Conservation (phyloP, 495 filamentous ascomycete genomes). For the Xylaria intraflava region DNA sequence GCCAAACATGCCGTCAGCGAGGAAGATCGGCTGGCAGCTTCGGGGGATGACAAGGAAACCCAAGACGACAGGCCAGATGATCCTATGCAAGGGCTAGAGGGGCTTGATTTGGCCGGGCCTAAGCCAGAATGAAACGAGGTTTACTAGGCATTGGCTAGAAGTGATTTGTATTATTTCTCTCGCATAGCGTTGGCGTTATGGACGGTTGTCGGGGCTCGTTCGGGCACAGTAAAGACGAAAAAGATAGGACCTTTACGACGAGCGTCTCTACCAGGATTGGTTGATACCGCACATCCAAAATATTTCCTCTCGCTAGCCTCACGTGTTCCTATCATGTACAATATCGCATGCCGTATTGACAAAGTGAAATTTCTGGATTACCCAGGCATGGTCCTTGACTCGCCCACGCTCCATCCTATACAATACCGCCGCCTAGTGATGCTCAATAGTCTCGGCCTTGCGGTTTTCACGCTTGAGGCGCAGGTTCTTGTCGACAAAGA, state of each 20-base stretch:
- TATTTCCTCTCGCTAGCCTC: slow-evolving; percentile 17
- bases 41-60: slow-evolving; percentile 46
- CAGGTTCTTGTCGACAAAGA: slow-evolving; percentile 84
- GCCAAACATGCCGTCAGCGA: slow-evolving; percentile 85
- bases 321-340: slow-evolving; percentile 25
- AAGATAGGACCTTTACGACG: slow-evolving; percentile 14
- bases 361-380: slow-evolving; percentile 13
- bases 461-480: slow-evolving; percentile 60
- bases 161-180: slow-evolving; percentile 8
- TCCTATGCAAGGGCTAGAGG: slow-evolving; percentile 93
- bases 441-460: slow-evolving; percentile 29
- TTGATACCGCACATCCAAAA: slow-evolving; percentile 19
- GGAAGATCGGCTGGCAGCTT: slow-evolving; percentile 66
- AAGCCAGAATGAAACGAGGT: slow-evolving; percentile 56
- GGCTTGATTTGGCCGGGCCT: slow-evolving; percentile 87
- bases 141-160: slow-evolving; percentile 4
- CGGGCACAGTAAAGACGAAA: slow-evolving; percentile 8
- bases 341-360: slow-evolving; percentile 19
- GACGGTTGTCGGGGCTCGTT: slow-evolving; percentile 13
- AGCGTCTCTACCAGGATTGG: slow-evolving; percentile 20
- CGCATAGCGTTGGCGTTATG: slow-evolving; percentile 43
- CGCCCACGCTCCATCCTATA: not conserved
- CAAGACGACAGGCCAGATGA: slow-evolving; percentile 57
- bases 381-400: slow-evolving; percentile 5
- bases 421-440: slow-evolving; percentile 26